Conservation (phyloP, 805 yeast genomes). For the Torulaspora microellipsoides region DNA sequence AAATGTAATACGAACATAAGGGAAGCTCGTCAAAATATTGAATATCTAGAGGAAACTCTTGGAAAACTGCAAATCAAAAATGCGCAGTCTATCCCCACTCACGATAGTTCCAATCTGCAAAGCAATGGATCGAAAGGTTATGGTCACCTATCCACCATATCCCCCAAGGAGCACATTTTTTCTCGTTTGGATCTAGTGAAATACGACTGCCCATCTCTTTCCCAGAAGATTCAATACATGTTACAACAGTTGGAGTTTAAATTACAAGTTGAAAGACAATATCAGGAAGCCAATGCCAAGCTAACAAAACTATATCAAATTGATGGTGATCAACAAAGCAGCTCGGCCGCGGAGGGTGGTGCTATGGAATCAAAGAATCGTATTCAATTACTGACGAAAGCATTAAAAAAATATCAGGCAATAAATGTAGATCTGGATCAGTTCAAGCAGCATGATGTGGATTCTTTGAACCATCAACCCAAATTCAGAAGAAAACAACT, state of each 20-base stretch:
- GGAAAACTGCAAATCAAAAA: conserved; percentile 45
- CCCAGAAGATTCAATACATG: conserved; percentile 93
- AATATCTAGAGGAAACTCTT: conserved; percentile 76
- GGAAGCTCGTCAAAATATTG: conserved; percentile 88
- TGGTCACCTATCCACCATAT: conserved; percentile 38
- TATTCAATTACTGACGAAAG: conserved; percentile 74
- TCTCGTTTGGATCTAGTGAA: conserved; percentile 78
- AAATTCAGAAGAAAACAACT: conserved; percentile 77
- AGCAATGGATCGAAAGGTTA: conserved; percentile 13
- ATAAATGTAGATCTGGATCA: conserved; percentile 69
- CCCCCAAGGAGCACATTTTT: conserved; percentile 38
- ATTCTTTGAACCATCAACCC: conserved; percentile 56
- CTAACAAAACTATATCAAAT: conserved; percentile 77
- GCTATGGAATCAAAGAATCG: conserved; percentile 78
- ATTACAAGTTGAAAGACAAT: conserved; percentile 89
- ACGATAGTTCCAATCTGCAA: conserved; percentile 1
- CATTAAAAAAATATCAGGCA: conserved; percentile 83
- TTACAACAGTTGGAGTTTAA: conserved; percentile 91
- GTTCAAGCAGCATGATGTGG: conserved; percentile 55
- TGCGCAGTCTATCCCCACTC: not conserved
- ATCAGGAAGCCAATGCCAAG: conserved; percentile 87
- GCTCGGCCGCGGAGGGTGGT: conserved; percentile 87
- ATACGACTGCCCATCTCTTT: conserved; percentile 90
- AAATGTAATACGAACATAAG: conserved; percentile 85
- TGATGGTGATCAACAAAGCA: conserved; percentile 85